Conservation (phyloP, 2,329 filamentous ascomycete species). For the Westerdykella aurantiaca region DNA sequence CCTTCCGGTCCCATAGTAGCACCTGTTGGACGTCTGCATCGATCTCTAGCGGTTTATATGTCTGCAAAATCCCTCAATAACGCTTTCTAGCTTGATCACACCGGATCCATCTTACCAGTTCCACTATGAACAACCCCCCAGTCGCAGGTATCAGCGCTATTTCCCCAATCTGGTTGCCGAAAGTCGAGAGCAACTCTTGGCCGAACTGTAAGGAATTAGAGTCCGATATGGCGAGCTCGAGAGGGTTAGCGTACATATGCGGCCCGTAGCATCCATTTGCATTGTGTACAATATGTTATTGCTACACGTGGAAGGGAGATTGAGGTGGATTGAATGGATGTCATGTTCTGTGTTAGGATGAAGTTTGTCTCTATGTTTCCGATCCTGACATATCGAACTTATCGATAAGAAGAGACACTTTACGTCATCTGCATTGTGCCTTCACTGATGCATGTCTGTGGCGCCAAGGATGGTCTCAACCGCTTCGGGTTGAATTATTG, state of each 20-base stretch:
- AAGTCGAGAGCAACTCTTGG: slow-evolving; percentile 93
- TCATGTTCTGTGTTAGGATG: slow-evolving; percentile 12
- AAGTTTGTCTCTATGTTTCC: background rate
- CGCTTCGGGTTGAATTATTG: too few species aligned
- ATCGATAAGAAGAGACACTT: background rate
- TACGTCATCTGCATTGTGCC: background rate
- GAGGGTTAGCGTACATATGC: slow-evolving; percentile 60
- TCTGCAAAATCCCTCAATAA: background rate
- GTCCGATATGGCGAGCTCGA: background rate
- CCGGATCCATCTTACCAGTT: slow-evolving; percentile 43
- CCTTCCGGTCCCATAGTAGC: slow-evolving; percentile 81
- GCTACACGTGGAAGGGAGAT: slow-evolving; percentile 62
- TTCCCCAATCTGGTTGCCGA: slow-evolving; percentile 76
- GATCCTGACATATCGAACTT: background rate
- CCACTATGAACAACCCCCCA: slow-evolving; percentile 75
- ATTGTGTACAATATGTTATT: slow-evolving; percentile 93
- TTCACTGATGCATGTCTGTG: too few species aligned
- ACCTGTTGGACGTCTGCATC: slow-evolving; percentile 41
- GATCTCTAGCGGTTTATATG: background rate
- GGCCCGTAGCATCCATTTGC: slow-evolving; percentile 82
- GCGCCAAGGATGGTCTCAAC: too few species aligned
- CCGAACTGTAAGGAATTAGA: slow-evolving; percentile 59
- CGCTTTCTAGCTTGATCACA: background rate
- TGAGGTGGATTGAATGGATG: slow-evolving; percentile 19
- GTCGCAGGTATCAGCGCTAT: slow-evolving; percentile 80